phyloP scores from a whole-genome alignment of 352 stramenopile species.

The Blastocystis sp. region DNA sequence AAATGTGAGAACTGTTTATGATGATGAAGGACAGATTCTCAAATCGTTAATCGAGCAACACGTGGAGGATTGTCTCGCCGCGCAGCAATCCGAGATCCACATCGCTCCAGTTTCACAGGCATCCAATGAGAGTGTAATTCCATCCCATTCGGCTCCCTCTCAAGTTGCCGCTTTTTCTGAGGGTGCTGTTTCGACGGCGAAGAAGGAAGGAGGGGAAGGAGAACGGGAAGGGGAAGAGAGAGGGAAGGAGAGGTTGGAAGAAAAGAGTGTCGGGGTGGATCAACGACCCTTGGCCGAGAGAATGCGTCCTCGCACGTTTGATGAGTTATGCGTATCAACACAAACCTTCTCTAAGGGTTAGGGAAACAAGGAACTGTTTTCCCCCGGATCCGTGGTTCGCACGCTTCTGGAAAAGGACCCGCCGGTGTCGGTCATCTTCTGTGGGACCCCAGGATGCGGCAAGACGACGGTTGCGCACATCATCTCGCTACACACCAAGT shows the following conservation, averaged over 20 bases:
- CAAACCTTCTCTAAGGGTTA: background rate
- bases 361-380: conserved; percentile 80
- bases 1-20: background rate
- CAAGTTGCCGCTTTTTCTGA: background rate
- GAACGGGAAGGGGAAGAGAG: background rate
- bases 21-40: conserved; percentile 3
- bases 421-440: conserved; percentile 11
- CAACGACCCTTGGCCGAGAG: conserved; percentile 34
- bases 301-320: conserved; percentile 50
- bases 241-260: background rate
- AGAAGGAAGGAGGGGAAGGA: background rate
- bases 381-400: conserved; percentile 78
- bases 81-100: background rate
- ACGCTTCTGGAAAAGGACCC: conserved; percentile 23
- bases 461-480: conserved; percentile 85
- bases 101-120: background rate
- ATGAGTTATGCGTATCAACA: conserved; percentile 6
- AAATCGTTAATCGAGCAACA: conserved; percentile 41
- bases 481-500: conserved; percentile 80
- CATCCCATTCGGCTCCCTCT: no score
- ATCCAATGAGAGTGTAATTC: background rate
- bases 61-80: conserved; percentile 20
- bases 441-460: conserved; percentile 82
- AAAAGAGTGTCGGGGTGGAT: background rate
- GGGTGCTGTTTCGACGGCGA: background rate